A percentile compares a stretch with the other conserved stretches of the same genome.
phyloP scores from a whole-genome alignment of 108 stramenopile species.

The Discostella stelligeroides region DNA sequence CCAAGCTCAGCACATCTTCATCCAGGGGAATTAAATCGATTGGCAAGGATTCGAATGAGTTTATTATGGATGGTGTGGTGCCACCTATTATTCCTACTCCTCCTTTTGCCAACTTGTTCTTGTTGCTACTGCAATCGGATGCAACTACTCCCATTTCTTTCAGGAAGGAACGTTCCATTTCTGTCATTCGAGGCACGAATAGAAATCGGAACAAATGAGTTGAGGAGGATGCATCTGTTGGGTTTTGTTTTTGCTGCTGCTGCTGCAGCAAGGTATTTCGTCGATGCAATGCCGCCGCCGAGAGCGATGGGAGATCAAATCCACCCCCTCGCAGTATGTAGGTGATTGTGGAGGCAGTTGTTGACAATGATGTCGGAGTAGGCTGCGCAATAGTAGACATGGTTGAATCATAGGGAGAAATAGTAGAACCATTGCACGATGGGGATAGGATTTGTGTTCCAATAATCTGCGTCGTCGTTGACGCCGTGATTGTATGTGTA shows the following conservation, averaged over 20 bases:
- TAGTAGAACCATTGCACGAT: background rate
- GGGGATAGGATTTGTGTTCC: slow-evolving; percentile 11
- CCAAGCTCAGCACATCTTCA: slow-evolving; percentile 51
- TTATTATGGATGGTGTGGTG: slow-evolving; percentile 9
- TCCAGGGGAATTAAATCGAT: slow-evolving; percentile 52
- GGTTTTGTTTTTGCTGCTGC: background rate
- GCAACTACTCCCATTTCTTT: slow-evolving; percentile 35
- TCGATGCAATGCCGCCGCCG: slow-evolving; percentile 25
- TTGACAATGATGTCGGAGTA: slow-evolving; percentile 3
- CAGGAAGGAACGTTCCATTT: slow-evolving; percentile 39
- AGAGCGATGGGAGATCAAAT: slow-evolving; percentile 34
- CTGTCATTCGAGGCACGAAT: slow-evolving; percentile 41
- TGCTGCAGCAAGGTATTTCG: slow-evolving; percentile 11
- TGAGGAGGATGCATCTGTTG: background rate
- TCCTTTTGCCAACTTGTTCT: background rate
- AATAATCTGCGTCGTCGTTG: slow-evolving; percentile 1
- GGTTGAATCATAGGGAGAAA: slow-evolving; percentile 7
- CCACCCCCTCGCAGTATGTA: slow-evolving; percentile 47
- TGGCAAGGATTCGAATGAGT: slow-evolving; percentile 36
- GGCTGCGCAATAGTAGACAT: background rate
- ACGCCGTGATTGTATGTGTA: background rate
- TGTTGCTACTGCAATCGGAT: background rate
- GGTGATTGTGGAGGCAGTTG: slow-evolving; percentile 19
- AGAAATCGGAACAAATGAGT: slow-evolving; percentile 36
- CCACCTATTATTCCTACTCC: too few species aligned